Base-by-base conservation (phyloP, 2,329 filamentous ascomycete genomes). In the Botrytis fragariae region DNA sequence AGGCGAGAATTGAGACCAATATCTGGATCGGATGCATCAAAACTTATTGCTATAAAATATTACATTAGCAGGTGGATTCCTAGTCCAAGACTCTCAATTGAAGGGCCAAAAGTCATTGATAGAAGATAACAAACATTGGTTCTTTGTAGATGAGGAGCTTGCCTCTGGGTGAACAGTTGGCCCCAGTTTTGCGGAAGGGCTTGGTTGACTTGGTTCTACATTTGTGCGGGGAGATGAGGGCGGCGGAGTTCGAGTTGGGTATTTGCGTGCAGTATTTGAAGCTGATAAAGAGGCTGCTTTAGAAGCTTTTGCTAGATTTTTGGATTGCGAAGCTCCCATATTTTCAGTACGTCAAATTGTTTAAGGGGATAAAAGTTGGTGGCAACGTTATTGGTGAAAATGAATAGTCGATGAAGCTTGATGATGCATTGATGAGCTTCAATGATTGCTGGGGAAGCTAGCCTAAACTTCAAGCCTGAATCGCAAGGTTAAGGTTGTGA, bases 281-380 rank as follows among this genome's bases (percentile, higher is more conserved):
- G 73, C 69, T 4, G 76, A 59, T 18, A 68, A 37, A 65, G 75
- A 74, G 25, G 77, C 74, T 14, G 74, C 57, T 73, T 75, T 76
- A 3, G 75, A 72, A n/a, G 75, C 76, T 20, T 69, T 71, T 68
- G 74, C 74, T 10, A 76, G 74, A 37, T 74, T 74, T 76, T 79
- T 80, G 7, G 79, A 80, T 64, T 76, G 61, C 51, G 77, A 76
- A 16, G 75, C 74, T 1, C 79, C 79, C 79, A 80, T 80, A 1
- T 64, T 51, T 70, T 25, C 29, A 64, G 16, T n/a, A n/a, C 5
- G 2, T 57, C 18, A 10, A 42, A 59, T 61, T 35, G 7, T 42
- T 60, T 3, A 7, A 7, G 12, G 12, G 29, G 14, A 54, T 45
- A 6, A 16, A 59, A 54, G 6, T 22, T 59, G 4, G 14, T 32